Evolutionary conservation across 1,284 basidiomycete species (phyloP), one percentile per base, ranked within the genome.

Genomic region (Pholiota adiposa): DNA sequence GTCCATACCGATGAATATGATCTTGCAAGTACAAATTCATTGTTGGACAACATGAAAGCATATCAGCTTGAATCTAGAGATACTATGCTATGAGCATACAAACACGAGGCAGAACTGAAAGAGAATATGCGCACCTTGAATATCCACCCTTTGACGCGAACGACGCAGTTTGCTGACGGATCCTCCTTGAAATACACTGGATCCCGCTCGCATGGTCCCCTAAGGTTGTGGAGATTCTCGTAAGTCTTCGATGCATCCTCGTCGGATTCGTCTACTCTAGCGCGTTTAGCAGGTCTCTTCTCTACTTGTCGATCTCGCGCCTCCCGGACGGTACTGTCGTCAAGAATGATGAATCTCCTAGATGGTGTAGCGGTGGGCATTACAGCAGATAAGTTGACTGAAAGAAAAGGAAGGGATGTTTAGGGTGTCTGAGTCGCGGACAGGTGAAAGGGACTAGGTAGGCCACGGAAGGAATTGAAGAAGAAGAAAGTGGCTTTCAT

Each of bases 81-180:
- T 23, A 18, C 4, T 19, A 36, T 18, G 48, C 19, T 1, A 29
- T 18, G 23, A 49, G 38, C 40, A 50, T 58, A 14, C 41, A 73
- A n/a, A 72, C 43, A 16, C 60, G 67, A 44, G 65, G 63, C 33
- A 57, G 60, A 6, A 72, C 18, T 14, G 44, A 7, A 23, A 19
- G 1, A 33, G 2, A n/a, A n/a, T n/a, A n/a, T 12, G 36, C 21
- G 16, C 44, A 76, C 74, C 67, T 73, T 74, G 67, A 75, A 77
- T 8, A 74, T 44, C 4, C 63, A 69, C 19, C 68, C 64, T 33
- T 60, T 63, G 2, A 75, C 68, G n/a, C 69, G 65, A 3, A 73
- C 63, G 16, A 56, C 68, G 62, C 53, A 65, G 69, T 54, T 43
- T 16, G 60, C 58, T 7, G 41, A 50, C 3, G 7, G 48, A 23